Percentiles rank a stretch among this genome's conserved stretches.
Conservation (phyloP, 108 stramenopile genomes). For the Schizochytrium sp. region DNA sequence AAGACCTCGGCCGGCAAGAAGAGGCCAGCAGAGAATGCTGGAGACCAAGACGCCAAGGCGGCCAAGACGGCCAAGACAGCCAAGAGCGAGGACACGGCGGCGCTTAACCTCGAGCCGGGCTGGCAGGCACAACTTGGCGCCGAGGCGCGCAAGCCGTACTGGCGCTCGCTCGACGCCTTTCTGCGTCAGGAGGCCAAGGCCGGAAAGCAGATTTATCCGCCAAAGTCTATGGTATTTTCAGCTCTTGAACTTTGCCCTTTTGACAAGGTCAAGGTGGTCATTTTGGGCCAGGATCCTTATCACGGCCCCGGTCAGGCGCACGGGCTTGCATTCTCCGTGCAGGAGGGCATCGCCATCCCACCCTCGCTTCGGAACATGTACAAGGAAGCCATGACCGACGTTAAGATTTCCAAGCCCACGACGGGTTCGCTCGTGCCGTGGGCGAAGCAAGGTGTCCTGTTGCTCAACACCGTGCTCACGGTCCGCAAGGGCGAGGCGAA, state of each 20-base stretch:
- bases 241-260: constrained; percentile 80
- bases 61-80: not conserved
- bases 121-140: not conserved
- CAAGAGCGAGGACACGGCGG: not conserved
- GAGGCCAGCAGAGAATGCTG: not conserved
- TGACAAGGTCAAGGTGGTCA: constrained; percentile 74
- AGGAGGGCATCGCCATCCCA: constrained; percentile 61
- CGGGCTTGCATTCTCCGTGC: constrained; percentile 65
- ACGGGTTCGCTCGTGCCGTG: constrained; percentile 69
- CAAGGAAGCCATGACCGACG: constrained; percentile 57
- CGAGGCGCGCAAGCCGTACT: constrained; percentile 42
- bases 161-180: constrained; percentile 29
- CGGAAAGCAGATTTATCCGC: constrained; percentile 67
- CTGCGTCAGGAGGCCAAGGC: not conserved
- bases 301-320: constrained; percentile 74
- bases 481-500: constrained; percentile 73
- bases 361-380: constrained; percentile 87
- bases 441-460: constrained; percentile 86
- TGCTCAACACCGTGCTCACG: constrained; percentile 89
- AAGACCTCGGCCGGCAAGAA: too few relatives aligned
- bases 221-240: constrained; percentile 65
- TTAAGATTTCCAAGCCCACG: constrained; percentile 25
- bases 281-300: constrained; percentile 99
- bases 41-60: not conserved
- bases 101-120: not conserved